These are phyloP conservation scores for Mycocalia duriaeana DNA, from an alignment of 1,284 basidiomycete genomes.

Conservation along the genomic window DNA sequence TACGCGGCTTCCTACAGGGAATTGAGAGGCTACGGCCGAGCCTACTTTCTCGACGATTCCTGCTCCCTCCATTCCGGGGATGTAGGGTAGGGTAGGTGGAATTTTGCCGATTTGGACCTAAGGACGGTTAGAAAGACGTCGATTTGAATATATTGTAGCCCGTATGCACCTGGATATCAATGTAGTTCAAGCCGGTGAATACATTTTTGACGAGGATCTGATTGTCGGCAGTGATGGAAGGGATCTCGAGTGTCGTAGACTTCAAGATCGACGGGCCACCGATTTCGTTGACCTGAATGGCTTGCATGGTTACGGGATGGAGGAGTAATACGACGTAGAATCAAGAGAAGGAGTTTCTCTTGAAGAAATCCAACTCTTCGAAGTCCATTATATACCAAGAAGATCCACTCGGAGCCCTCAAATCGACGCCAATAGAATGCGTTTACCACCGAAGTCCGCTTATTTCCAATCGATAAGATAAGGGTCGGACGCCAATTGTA, in stretches of 20 bases:
- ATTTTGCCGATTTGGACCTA: background rate
- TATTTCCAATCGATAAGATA: no score
- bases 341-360: background rate
- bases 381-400: no score
- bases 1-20: background rate
- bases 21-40: background rate
- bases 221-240: background rate
- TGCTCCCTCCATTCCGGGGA: background rate
- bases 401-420: no score
- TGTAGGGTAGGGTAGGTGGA: background rate
- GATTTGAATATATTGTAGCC: background rate
- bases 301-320: background rate
- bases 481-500: no score
- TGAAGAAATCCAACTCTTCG: background rate
- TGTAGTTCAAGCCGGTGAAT: background rate
- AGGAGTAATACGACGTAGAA: background rate
- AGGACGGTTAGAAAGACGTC: background rate
- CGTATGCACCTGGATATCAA: background rate
- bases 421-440: no score
- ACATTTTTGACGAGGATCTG: constrained; percentile 1
- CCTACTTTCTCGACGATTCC: background rate
- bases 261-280: background rate
- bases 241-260: background rate
- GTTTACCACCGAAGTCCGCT: no score
- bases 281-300: background rate